A percentile compares a stretch with the other conserved stretches of the same genome.
Conservation (phyloP, 805 yeast species). For the Starmerella apicola region DNA sequence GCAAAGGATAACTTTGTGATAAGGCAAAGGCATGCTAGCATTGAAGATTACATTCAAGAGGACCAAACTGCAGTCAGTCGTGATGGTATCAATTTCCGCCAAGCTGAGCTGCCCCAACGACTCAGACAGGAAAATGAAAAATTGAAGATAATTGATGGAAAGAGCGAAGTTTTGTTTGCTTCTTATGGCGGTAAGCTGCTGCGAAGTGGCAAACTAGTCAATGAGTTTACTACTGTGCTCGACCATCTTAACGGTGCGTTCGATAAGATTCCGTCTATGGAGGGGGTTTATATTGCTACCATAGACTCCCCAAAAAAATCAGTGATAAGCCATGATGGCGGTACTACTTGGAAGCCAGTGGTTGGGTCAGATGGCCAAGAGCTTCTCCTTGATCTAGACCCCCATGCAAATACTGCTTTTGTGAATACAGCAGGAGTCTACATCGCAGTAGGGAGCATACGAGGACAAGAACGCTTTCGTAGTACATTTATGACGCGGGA, state of each 20-base stretch:
- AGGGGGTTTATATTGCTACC: slow-evolving; percentile 73
- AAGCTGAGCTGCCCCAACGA: slow-evolving; percentile 62
- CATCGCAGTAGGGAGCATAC: slow-evolving; percentile 77
- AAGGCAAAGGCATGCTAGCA: slow-evolving; percentile 52
- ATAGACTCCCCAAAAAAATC: slow-evolving; percentile 50
- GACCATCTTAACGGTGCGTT: too few species aligned
- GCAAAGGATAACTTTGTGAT: slow-evolving; percentile 53
- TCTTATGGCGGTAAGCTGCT: slow-evolving; percentile 75
- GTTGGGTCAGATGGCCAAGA: slow-evolving; percentile 35
- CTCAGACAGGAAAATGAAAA: slow-evolving; percentile 53
- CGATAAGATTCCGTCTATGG: slow-evolving; percentile 69
- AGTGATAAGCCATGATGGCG: slow-evolving; percentile 82
- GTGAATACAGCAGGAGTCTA: too few species aligned
- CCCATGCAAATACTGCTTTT: slow-evolving; percentile 74
- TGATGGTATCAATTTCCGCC: slow-evolving; percentile 71
- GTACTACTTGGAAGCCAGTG: slow-evolving; percentile 86
- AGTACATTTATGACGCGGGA: slow-evolving; percentile 73
- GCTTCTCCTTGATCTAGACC: slow-evolving; percentile 75
- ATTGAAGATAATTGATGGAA: slow-evolving; percentile 68
- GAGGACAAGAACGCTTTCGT: slow-evolving; percentile 77
- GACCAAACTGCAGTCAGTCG: slow-evolving; percentile 50
- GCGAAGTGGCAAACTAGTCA: slow-evolving; percentile 86
- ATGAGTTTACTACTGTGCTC: slow-evolving; percentile 60
- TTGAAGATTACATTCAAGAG: slow-evolving; percentile 46
- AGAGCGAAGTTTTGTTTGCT: slow-evolving; percentile 58